These are phyloP conservation scores for Cyamopsis tetragonoloba DNA, from an alignment of 306 rosid species.

Conservation along the genomic window DNA sequence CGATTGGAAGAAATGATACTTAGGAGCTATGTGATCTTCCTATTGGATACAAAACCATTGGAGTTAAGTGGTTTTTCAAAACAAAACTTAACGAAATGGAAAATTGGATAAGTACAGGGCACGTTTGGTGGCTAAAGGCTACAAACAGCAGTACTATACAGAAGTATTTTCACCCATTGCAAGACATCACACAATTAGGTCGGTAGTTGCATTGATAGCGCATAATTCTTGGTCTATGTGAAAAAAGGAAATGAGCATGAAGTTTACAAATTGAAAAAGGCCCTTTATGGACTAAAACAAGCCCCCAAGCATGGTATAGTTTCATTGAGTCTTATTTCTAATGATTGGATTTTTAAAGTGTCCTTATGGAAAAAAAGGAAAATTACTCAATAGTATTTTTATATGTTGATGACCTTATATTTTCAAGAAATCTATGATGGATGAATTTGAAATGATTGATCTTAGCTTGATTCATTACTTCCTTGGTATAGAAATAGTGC, in stretches of 20 bases:
- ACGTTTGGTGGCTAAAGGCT: background rate
- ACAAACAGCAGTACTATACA: background rate
- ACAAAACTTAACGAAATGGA: background rate
- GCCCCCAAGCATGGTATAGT: background rate
- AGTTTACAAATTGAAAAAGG: background rate
- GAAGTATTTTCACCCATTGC: background rate
- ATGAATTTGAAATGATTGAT: background rate
- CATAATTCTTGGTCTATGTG: background rate
- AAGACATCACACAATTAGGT: background rate
- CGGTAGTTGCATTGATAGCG: background rate
- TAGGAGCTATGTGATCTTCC: background rate
- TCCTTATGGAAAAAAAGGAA: background rate
- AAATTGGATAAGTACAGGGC: background rate
- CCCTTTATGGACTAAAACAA: background rate
- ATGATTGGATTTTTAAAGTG: background rate
- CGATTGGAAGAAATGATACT: background rate
- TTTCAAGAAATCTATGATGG: background rate
- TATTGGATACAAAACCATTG: background rate
- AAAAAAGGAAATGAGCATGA: background rate
- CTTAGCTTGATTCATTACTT: background rate
- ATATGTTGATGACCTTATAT: background rate
- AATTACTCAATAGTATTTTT: background rate
- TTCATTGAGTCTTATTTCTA: background rate
- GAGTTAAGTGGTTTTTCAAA: background rate
- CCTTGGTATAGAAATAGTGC: background rate